A percentile compares a stretch with the other conserved stretches of the same genome.
These are phyloP conservation scores for Microascus cirrosus DNA, from an alignment of 2,329 filamentous ascomycete genomes.

Conservation along the genomic window DNA sequence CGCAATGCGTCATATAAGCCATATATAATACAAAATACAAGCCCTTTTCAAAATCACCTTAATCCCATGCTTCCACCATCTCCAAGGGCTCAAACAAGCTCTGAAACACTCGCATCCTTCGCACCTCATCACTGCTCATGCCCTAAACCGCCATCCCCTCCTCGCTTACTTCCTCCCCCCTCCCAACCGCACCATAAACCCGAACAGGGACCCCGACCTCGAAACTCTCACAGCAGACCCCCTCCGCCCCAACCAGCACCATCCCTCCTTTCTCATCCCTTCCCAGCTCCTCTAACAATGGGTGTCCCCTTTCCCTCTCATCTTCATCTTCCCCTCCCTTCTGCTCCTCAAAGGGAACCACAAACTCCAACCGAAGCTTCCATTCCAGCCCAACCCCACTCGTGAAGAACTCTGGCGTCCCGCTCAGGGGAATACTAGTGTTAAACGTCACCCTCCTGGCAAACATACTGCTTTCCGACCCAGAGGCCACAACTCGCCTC, in stretches of 20 bases:
- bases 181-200: conserved; percentile 60
- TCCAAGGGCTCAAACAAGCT: not conserved
- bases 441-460: conserved; percentile 69
- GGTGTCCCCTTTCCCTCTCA: conserved; percentile 19
- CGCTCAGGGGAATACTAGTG: conserved; percentile 70
- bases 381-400: conserved; percentile 80
- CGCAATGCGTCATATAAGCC: too few relatives aligned
- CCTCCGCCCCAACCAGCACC: conserved; percentile 67
- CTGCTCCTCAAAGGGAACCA: conserved; percentile 51
- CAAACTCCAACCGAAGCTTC: conserved; percentile 86
- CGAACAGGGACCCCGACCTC: conserved; percentile 76
- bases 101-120: not conserved
- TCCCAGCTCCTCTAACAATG: conserved; percentile 68
- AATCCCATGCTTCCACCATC: not conserved
- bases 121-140: not conserved
- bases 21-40: too few relatives aligned
- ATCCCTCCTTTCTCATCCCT: conserved; percentile 66
- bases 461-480: conserved; percentile 75
- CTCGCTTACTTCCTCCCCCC: conserved; percentile 41
- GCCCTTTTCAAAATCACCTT: too few relatives aligned
- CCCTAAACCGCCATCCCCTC: conserved; percentile 18
- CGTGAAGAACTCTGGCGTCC: conserved; percentile 86
- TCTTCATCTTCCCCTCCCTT: not conserved
- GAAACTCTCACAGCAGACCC: conserved; percentile 76
- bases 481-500: conserved; percentile 65